These are phyloP conservation scores for Fusarium continuum DNA, from an alignment of 2,329 filamentous ascomycete genomes.

Conservation along the genomic window DNA sequence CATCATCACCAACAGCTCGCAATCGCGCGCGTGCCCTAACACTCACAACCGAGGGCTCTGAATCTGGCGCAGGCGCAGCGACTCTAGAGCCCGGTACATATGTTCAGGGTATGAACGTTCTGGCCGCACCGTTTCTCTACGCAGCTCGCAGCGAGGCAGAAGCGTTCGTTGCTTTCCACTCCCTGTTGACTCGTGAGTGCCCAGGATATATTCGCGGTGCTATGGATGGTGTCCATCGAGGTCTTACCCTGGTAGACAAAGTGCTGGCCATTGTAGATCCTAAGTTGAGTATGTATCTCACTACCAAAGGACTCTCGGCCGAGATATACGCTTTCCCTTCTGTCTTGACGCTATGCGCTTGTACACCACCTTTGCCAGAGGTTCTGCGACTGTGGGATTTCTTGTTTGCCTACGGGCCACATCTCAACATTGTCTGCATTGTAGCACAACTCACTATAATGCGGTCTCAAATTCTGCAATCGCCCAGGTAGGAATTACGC, in stretches of 20 bases:
- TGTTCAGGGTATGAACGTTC: conserved; percentile 98
- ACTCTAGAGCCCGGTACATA: conserved; percentile 81
- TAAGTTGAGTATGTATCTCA: conserved; percentile 84
- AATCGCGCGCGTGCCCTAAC: conserved; percentile 65
- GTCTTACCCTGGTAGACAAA: conserved; percentile 89
- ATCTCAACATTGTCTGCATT: conserved; percentile 95
- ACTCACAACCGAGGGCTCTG: conserved; percentile 71
- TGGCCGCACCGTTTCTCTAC: conserved; percentile 95
- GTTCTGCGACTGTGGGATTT: conserved; percentile 97
- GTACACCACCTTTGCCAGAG: conserved; percentile 92
- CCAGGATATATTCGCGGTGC: conserved; percentile 94
- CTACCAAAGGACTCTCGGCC: conserved; percentile 86
- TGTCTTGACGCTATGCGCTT: conserved; percentile 92
- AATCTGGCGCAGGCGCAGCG: conserved; percentile 61
- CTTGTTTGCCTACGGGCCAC: conserved; percentile 92
- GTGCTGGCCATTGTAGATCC: conserved; percentile 91
- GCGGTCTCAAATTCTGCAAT: conserved; percentile 82
- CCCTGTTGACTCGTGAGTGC: conserved; percentile 85
- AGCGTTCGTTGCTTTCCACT: conserved; percentile 90
- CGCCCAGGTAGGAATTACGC: conserved; percentile 70
- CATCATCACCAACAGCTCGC: conserved; percentile 57
- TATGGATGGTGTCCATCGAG: conserved; percentile 97
- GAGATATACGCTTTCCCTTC: conserved; percentile 97
- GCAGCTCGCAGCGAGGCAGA: conserved; percentile 93
- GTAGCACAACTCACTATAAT: conserved; percentile 94